These are phyloP conservation scores for Nectriaceae sp. DNA, from an alignment of 2,329 filamentous ascomycete species.

Conservation along the genomic window DNA sequence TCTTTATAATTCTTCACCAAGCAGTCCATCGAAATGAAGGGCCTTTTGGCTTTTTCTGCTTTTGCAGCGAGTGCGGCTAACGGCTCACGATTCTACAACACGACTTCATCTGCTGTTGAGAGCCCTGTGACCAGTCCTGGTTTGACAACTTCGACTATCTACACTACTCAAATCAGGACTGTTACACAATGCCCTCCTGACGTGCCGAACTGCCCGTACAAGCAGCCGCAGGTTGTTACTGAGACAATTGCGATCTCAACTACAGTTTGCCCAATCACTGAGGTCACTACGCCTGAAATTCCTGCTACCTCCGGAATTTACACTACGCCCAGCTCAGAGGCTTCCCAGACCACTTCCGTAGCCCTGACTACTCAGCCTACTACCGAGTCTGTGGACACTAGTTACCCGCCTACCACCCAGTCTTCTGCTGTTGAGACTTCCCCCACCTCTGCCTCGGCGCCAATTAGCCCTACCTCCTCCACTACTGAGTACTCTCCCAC, in stretches of 20 bases:
- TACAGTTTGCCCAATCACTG: background rate
- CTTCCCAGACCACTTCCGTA: background rate
- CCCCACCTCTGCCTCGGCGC: background rate
- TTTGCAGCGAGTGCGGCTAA: background rate
- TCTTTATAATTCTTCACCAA: background rate
- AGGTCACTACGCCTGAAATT: background rate
- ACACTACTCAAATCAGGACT: background rate
- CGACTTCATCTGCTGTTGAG: background rate
- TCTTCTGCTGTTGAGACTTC: background rate
- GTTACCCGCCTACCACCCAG: background rate
- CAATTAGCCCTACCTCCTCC: background rate
- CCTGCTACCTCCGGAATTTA: background rate
- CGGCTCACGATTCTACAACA: background rate
- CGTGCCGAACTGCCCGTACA: background rate
- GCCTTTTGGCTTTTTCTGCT: background rate
- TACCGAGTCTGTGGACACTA: background rate
- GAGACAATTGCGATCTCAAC: no score
- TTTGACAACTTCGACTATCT: background rate
- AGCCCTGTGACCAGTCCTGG: background rate
- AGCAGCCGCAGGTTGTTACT: background rate
- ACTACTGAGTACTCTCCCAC: background rate
- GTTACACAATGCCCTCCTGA: background rate
- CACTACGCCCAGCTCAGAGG: background rate
- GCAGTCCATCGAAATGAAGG: background rate
- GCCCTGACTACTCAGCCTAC: background rate